Conservation (phyloP, 495 filamentous ascomycete species). For the Apiosordaria backusii region DNA sequence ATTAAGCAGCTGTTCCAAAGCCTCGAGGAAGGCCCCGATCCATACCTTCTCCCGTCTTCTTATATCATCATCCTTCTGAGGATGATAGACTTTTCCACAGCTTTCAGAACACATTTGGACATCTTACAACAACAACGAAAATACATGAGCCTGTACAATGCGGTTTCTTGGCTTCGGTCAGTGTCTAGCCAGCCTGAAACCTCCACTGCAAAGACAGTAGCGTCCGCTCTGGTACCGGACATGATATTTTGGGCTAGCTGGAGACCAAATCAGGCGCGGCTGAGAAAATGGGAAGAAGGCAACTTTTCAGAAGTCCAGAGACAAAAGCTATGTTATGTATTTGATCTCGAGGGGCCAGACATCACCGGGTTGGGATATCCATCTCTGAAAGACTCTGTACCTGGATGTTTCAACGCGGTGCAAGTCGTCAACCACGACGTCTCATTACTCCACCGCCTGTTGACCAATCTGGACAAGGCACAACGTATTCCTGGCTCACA, state of each 20-base stretch:
- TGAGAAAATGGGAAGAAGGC: conserved; percentile 21
- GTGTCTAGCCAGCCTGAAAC: not conserved
- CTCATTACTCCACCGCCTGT: conserved; percentile 9
- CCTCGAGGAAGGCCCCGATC: conserved; percentile 8
- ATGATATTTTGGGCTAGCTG: conserved; percentile 15
- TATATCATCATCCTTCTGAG: conserved; percentile 14
- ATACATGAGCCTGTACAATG: conserved; percentile 21
- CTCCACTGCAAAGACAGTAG: conserved; percentile 12
- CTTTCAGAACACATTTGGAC: conserved; percentile 10
- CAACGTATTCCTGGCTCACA: conserved; percentile 9
- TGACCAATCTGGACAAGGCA: conserved; percentile 16
- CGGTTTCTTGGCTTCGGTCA: conserved; percentile 15
- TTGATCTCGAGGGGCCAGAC: conserved; percentile 24
- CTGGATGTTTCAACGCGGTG: conserved; percentile 15
- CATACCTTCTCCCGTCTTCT: conserved; percentile 7
- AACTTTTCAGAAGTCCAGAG: conserved; percentile 16
- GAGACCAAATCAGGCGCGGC: conserved; percentile 16
- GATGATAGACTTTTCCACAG: not conserved
- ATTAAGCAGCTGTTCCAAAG: conserved; percentile 13
- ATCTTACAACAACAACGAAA: conserved; percentile 9
- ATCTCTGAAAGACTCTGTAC: conserved; percentile 10
- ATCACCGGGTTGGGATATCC: conserved; percentile 7
- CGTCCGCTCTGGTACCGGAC: conserved; percentile 9
- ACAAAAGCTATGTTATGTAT: conserved; percentile 12
- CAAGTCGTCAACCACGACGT: conserved; percentile 9